These are phyloP conservation scores for Iberis pinnata DNA, from an alignment of 345 rosid species.

Conservation along the genomic window DNA sequence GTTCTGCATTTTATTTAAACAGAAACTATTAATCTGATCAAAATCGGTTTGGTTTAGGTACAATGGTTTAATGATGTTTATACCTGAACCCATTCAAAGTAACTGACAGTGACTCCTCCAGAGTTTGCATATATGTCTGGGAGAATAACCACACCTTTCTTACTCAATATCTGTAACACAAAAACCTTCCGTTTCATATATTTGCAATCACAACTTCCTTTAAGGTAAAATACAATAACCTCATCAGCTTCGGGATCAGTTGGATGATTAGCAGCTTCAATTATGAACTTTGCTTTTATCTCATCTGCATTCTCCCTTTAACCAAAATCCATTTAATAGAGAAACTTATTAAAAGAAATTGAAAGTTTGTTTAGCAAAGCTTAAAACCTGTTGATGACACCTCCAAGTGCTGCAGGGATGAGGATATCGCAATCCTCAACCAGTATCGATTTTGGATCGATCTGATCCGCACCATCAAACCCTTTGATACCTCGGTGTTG, in stretches of 20 bases:
- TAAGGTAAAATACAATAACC: background rate
- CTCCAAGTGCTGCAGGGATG: conserved; percentile 96
- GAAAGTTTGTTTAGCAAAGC: conserved; percentile 2
- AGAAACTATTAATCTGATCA: background rate
- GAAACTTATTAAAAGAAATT: background rate
- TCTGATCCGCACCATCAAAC: conserved; percentile 50
- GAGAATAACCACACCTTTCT: background rate
- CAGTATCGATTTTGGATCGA: conserved; percentile 55
- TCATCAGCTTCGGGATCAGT: background rate
- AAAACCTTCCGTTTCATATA: background rate
- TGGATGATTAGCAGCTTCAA: background rate
- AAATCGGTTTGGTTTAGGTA: background rate
- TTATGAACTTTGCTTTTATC: background rate
- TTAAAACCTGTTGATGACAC: conserved; percentile 82
- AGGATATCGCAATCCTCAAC: conserved; percentile 85
- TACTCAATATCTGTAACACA: background rate
- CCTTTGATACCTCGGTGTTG: conserved; percentile 76
- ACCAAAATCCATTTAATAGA: background rate
- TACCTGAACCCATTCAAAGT: background rate
- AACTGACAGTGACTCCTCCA: background rate
- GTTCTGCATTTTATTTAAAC: background rate
- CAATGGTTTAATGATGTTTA: background rate
- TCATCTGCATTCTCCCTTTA: background rate
- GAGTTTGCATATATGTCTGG: background rate
- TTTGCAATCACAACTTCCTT: background rate